Conservation (phyloP, 2,329 filamentous ascomycete species). For the Didymellaceae sp. region DNA sequence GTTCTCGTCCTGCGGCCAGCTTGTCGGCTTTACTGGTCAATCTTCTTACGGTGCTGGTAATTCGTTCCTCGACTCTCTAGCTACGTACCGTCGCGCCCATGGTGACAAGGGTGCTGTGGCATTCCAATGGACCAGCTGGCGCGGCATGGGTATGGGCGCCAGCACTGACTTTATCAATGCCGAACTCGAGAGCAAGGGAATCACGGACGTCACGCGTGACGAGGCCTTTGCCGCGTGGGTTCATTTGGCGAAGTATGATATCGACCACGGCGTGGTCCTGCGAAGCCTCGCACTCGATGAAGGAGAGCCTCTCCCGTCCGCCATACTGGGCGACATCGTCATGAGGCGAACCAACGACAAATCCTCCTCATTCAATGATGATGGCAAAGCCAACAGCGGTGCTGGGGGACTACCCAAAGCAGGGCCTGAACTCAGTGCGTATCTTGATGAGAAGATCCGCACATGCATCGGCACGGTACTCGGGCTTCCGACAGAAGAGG, state of each 20-base stretch:
- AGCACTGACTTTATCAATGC: slow-evolving; percentile 5
- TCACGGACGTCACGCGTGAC: slow-evolving; percentile 5
- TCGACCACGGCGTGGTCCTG: slow-evolving; percentile 3
- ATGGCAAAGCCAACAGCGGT: not conserved
- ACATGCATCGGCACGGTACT: slow-evolving; percentile 44
- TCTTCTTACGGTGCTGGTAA: slow-evolving; percentile 33
- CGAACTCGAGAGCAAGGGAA: slow-evolving; percentile 5
- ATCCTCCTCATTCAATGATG: slow-evolving; percentile 1
- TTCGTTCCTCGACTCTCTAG: slow-evolving; percentile 33
- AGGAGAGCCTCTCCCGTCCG: slow-evolving; percentile 5
- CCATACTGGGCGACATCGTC: slow-evolving; percentile 3
- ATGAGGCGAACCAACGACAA: slow-evolving; percentile 10
- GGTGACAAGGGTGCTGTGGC: slow-evolving; percentile 44
- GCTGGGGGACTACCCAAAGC: slow-evolving; percentile 5
- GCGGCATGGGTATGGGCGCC: slow-evolving; percentile 2
- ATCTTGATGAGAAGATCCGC: slow-evolving; percentile 40
- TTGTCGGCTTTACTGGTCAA: slow-evolving; percentile 14
- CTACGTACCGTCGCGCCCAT: slow-evolving; percentile 21
- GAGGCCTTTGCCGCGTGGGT: slow-evolving; percentile 2
- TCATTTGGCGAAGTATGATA: slow-evolving; percentile 3
- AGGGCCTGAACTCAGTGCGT: slow-evolving; percentile 35
- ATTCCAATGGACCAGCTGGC: slow-evolving; percentile 7
- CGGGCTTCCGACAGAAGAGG: slow-evolving; percentile 33
- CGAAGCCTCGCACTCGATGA: slow-evolving; percentile 1
- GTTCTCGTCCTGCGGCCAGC: slow-evolving; percentile 6